Evolutionary conservation across 192 early-diverging fungal genomes (phyloP).

Genomic region (Podila verticillata): DNA sequence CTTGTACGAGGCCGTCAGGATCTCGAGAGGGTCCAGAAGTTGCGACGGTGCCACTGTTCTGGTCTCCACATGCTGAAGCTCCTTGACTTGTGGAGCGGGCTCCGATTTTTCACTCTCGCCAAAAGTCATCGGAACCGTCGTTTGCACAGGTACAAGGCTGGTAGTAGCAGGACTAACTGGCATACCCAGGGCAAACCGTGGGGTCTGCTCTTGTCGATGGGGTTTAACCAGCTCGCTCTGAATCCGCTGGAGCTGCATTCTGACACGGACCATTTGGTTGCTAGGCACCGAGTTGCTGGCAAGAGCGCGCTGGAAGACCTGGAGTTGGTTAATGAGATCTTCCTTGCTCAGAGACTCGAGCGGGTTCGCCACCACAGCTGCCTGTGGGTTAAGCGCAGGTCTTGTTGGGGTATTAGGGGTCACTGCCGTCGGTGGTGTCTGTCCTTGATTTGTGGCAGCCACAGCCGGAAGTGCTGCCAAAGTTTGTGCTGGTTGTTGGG

Average conservation of each 20-base stretch:
- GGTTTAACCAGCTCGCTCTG: conserved; percentile 26
- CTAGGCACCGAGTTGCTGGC: conserved; percentile 1
- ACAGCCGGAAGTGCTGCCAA: conserved; percentile 7
- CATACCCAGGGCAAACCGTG: neutral
- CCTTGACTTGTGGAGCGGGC: conserved; percentile 19
- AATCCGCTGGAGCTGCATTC: conserved; percentile 32
- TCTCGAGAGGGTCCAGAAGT: conserved; percentile 29
- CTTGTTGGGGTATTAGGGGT: conserved; percentile 6
- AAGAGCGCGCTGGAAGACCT: conserved; percentile 11
- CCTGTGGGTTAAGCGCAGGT: too few relatives aligned
- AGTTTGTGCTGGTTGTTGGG: neutral
- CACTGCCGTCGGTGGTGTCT: neutral
- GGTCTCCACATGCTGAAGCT: conserved; percentile 22
- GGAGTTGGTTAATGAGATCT: conserved; percentile 14
- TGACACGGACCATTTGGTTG: conserved; percentile 4
- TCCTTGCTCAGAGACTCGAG: conserved; percentile 27
- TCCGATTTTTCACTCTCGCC: conserved; percentile 1
- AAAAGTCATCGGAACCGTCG: neutral
- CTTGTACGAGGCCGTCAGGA: conserved; percentile 25
- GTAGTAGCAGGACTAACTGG: neutral
- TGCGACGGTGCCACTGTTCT: conserved; percentile 1
- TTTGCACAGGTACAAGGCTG: neutral
- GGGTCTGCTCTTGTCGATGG: conserved; percentile 21
- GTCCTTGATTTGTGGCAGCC: conserved; percentile 2
- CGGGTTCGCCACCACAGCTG: neutral